Evolutionary conservation across 495 filamentous ascomycete genomes (phyloP), one percentile per base, ranked within the genome.

Genomic region (Annulohypoxylon bovei): DNA sequence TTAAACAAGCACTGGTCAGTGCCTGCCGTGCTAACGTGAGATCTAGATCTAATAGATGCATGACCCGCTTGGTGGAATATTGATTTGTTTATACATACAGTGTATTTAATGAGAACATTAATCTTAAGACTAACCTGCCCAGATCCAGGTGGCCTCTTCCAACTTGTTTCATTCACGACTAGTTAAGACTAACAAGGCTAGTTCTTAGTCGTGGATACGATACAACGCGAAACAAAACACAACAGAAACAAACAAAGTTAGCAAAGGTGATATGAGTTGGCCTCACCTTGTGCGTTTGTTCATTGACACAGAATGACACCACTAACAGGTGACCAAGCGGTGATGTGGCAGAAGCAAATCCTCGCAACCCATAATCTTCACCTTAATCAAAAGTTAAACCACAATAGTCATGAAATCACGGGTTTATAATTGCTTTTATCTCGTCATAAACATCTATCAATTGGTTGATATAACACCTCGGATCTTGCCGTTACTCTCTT

Each of bases 271-370:
- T 40, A 40, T 16, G 11, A 40, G 5, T 27, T 28, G 23, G 23
- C 4, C 6, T 32, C 2, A 20, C 27, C 28, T 30, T 30, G 25
- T 18, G 14, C 23, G 49, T 32, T 53, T 53, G 49, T 53, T 20
- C 27, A 33, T 50, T 50, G 2, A 23, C 9, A 4, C 4, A 2
- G 14, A 28, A 50, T 50, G 23, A 30, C 11, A 33, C 49, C 49
- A 53, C 28, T 28, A 53, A 53, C 49, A 53, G 49, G 49, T 53
- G 49, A 53, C 27, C 14, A 0, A 16, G 8, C 1, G 28, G 18
- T 53, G 49, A 33, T 53, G 49, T 53, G 49, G 49, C 49, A 53
- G 25, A 16, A 47, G 23, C 23, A 52, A 52, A 52, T 11, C 25
- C 47, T 28, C 47, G 5, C 47, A 30, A 30, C 25, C 14, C 49